A percentile compares a stretch with the other conserved stretches of the same genome.
Conservation (phyloP, 2,329 filamentous ascomycete species). For the Orbilia javanica region DNA sequence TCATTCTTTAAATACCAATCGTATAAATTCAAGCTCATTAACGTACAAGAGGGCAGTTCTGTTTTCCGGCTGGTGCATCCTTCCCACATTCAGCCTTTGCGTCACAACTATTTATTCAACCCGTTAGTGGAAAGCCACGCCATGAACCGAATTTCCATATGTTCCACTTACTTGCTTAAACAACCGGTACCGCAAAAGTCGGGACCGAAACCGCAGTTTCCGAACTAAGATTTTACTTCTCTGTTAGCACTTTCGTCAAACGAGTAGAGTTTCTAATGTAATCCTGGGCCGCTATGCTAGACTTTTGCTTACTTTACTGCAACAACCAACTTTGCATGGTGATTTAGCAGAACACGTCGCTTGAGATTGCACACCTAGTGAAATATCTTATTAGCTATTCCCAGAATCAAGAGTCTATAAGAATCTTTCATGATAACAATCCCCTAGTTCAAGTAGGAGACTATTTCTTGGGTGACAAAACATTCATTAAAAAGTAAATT, state of each 20-base stretch:
- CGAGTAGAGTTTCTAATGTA: not conserved
- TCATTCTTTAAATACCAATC: not conserved
- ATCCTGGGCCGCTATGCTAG: not conserved
- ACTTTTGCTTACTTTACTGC: constrained; percentile 10
- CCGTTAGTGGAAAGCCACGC: not conserved
- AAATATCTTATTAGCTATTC: not conserved
- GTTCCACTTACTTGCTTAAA: not conserved
- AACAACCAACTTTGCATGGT: constrained; percentile 31
- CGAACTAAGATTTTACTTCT: not conserved
- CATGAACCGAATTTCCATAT: not conserved
- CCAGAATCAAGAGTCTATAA: too few species aligned
- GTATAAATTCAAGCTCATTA: not conserved
- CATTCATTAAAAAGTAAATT: too few species aligned
- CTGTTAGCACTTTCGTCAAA: not conserved
- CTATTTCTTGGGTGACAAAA: too few species aligned
- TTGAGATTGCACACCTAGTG: not conserved
- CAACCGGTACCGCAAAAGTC: constrained; percentile 15
- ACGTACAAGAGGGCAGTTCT: constrained; percentile 13
- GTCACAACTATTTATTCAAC: not conserved
- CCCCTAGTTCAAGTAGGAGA: too few species aligned
- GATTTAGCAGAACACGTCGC: constrained; percentile 11
- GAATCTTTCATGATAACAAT: too few species aligned
- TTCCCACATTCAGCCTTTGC: constrained; percentile 15
- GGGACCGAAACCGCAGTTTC: constrained; percentile 22
- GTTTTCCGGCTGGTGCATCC: not conserved